These are phyloP conservation scores for Dianthus caryophyllus DNA, from an alignment of 148 eudicot species.

Conservation along the genomic window DNA sequence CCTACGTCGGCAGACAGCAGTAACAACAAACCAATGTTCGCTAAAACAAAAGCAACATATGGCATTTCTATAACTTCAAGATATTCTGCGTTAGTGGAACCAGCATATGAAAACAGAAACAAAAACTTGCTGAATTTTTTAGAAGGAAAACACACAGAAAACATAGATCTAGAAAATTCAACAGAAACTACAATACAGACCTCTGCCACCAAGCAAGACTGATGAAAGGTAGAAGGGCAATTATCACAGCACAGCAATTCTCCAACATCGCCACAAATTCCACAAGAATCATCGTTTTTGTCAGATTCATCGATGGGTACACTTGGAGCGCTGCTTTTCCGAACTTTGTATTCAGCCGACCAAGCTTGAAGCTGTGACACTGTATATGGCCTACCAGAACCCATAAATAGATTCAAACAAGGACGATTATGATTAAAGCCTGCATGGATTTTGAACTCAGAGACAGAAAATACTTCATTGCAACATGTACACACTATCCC, in stretches of 20 bases:
- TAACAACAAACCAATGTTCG: not conserved
- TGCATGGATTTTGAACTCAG: slow-evolving; percentile 71
- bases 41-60: not conserved
- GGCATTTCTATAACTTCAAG: not conserved
- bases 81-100: not conserved
- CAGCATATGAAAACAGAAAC: not conserved
- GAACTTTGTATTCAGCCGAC: slow-evolving; percentile 86
- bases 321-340: slow-evolving; percentile 45
- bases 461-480: slow-evolving; percentile 50
- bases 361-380: slow-evolving; percentile 93
- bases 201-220: slow-evolving; percentile 76
- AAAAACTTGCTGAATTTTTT: not conserved
- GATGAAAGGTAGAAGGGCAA: slow-evolving; percentile 96
- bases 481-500: slow-evolving; percentile 86
- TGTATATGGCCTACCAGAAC: slow-evolving; percentile 73
- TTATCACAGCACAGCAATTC: slow-evolving; percentile 91
- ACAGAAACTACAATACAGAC: slow-evolving; percentile 37
- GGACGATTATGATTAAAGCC: slow-evolving; percentile 59
- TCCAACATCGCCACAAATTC: slow-evolving; percentile 95
- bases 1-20: not conserved
- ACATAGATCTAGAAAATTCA: slow-evolving; percentile 2
- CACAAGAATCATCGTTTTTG: slow-evolving; percentile 92
- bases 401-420: slow-evolving; percentile 75
- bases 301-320: slow-evolving; percentile 55
- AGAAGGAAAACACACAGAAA: slow-evolving; percentile 6